Base-by-base conservation (phyloP, 2,329 filamentous ascomycete species). In the Aspergillus terreus region DNA sequence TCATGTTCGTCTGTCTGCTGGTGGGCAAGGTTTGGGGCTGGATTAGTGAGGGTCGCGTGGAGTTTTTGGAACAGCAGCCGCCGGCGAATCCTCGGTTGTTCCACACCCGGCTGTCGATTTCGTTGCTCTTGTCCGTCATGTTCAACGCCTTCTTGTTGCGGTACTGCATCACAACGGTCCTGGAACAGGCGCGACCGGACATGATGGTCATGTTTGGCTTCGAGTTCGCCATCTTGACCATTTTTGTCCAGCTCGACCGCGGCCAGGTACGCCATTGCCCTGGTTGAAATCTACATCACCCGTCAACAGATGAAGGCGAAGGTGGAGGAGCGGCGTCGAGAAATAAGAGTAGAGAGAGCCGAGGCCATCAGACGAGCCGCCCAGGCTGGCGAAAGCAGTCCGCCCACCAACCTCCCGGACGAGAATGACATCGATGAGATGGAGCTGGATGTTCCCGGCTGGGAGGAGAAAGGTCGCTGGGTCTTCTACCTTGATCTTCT, bases 141-240 rank as follows among this genome's bases (percentile, higher is more conserved):
- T 96, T 95, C 73, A 88, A 96, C 66, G 69, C 85, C 21, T 86
- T 81, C 67, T 84, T 99, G 73, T 83, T 96, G 58, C 81, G 80
- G 45, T 96, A 96, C 69, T 86, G 88, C 52, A 79, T 95, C 55
- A 82, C 85, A 25, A 90, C 87, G 0, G 92, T 97, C 30, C 84
- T 96, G 46, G 85, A 88, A 52, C 86, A 95, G 67, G 90, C 92
- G 2, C 82, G 88, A n/a, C 91, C 92, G 0, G 94, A 95, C 53
- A 97, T 99, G 88, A 99, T 97, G 91, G 91, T 99, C 57, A 97
- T 99, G 91, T 99, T 99, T 65, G 84, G 95, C 5, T 99, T 99
- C 63, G 94, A 99, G 70, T 97, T 97, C 66, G 92, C 92, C 35
- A 85, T 99, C 41, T 76, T 97, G 54, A 80, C 84, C 2, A 86